These are phyloP conservation scores for Petunia axillaris DNA, from an alignment of 257 asterid genomes.

Conservation along the genomic window DNA sequence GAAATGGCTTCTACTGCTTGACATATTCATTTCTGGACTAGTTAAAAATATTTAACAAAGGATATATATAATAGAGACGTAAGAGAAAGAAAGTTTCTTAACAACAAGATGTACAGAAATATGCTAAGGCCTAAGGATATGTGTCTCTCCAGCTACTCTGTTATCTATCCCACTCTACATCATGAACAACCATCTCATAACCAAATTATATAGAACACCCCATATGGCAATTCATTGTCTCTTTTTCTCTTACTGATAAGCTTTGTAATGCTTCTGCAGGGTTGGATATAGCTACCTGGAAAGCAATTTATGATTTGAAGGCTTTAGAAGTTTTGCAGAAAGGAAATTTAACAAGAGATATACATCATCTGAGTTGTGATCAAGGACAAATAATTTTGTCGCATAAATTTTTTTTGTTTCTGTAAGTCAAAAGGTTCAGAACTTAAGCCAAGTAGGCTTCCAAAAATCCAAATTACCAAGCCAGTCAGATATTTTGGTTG, in stretches of 20 bases:
- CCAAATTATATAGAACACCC: constrained; percentile 8
- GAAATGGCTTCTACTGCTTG: constrained; percentile 91
- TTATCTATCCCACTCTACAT: constrained; percentile 77
- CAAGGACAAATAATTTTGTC: not conserved
- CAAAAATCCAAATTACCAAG: not conserved
- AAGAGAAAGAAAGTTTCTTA: not conserved
- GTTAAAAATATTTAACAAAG: constrained; percentile 37
- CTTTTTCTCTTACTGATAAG: constrained; percentile 62
- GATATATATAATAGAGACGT: not conserved
- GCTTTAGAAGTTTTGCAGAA: not conserved
- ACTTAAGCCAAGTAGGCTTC: not conserved
- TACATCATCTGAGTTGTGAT: not conserved
- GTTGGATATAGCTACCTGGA: constrained; percentile 60
- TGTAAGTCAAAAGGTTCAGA: not conserved
- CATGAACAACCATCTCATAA: constrained; percentile 28
- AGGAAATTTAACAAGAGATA: not conserved
- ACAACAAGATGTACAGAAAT: constrained; percentile 13
- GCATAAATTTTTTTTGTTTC: not conserved
- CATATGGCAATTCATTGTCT: constrained; percentile 13
- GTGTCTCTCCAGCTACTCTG: constrained; percentile 91
- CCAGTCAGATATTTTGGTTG: not conserved
- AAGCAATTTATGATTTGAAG: constrained; percentile 29
- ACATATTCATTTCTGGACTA: constrained; percentile 71
- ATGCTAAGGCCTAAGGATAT: constrained; percentile 47
- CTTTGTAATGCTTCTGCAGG: constrained; percentile 61